Evolutionary conservation across 83 land plant species (phyloP), one percentile per base, ranked within the genome.

Genomic region (Thuja plicata): DNA sequence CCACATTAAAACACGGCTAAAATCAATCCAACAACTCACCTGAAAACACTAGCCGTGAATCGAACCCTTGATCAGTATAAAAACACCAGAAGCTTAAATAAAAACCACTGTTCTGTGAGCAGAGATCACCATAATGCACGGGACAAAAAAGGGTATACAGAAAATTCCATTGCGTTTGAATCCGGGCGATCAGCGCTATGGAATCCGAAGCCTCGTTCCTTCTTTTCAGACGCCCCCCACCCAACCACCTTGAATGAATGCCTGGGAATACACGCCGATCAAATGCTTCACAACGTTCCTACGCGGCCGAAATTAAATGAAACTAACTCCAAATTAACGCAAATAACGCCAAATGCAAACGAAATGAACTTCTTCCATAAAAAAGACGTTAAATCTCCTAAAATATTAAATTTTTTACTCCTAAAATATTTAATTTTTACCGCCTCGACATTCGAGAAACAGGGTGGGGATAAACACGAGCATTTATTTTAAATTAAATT

Each of bases 251-350:
- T 80, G 8, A 80, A 27, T 80, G 84, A 40, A 40, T 43, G 84
- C 87, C 87, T 86, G 87, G 87, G 60, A 86, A 86, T 37, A 86
- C 87, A 86, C 87, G 71, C 87, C 71, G 45, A 86, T 45, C 85
- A 83, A 82, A 83, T 46, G 85, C 85, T 46, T 83, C 85, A 2
- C 85, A 83, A 46, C 32, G 54, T 45, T 43, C 17, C 48, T 27
- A 17, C 54, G 52, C 85, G 16, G 83, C 41, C 54, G 1, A 41
- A 3, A 41, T 1, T 41, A 1, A 41, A 41, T 3, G 3, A 41
- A 41, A 41, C 43, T 3, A 41, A 41, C 43, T 41, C 43, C 43
- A 41, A 41, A 41, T 41, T 41, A 41, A 41, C 43, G 43, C 43
- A 41, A 41, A 41, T 41, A 3, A 41, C 43, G 43, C 43, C 43